phyloP scores from a whole-genome alignment of 2,329 filamentous ascomycete genomes.

The Hypoxylon sp. region DNA sequence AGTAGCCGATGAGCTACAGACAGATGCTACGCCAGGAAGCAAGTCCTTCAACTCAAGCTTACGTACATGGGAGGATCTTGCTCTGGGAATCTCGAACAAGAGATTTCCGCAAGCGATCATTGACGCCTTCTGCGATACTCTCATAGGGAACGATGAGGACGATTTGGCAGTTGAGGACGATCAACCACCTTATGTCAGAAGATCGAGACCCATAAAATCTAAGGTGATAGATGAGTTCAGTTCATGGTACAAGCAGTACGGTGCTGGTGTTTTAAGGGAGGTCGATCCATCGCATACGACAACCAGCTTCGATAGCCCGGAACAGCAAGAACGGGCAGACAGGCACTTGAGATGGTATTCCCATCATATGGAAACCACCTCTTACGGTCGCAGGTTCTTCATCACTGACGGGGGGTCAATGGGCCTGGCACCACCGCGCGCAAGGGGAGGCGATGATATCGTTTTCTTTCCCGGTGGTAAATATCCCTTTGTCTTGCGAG shows the following conservation, averaged over 20 bases:
- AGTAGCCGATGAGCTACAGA: conserved; percentile 21
- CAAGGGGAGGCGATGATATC: conserved; percentile 22
- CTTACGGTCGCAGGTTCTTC: conserved; percentile 32
- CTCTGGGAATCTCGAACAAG: conserved; percentile 12
- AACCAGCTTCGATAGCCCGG: neutral
- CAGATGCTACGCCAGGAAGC: conserved; percentile 4
- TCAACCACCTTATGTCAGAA: conserved; percentile 16
- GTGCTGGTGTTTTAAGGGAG: conserved; percentile 12
- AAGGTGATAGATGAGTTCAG: conserved; percentile 5
- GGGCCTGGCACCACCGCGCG: conserved; percentile 27
- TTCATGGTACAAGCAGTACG: conserved; percentile 24
- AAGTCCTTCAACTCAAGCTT: conserved; percentile 13
- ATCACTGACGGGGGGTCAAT: conserved; percentile 33
- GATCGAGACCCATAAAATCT: conserved; percentile 13
- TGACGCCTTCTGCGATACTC: conserved; percentile 32
- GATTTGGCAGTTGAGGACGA: conserved; percentile 28
- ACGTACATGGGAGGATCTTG: conserved; percentile 25
- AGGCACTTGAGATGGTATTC: conserved; percentile 7
- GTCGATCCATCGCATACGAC: neutral
- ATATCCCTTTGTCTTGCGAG: conserved; percentile 33
- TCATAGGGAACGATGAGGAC: conserved; percentile 25
- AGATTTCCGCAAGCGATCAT: conserved; percentile 22
- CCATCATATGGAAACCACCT: conserved; percentile 26
- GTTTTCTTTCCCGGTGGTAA: conserved; percentile 32
- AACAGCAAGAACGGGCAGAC: neutral